Base-by-base conservation (phyloP, 441 rosid species). In the Heliophila coronopifolia region DNA sequence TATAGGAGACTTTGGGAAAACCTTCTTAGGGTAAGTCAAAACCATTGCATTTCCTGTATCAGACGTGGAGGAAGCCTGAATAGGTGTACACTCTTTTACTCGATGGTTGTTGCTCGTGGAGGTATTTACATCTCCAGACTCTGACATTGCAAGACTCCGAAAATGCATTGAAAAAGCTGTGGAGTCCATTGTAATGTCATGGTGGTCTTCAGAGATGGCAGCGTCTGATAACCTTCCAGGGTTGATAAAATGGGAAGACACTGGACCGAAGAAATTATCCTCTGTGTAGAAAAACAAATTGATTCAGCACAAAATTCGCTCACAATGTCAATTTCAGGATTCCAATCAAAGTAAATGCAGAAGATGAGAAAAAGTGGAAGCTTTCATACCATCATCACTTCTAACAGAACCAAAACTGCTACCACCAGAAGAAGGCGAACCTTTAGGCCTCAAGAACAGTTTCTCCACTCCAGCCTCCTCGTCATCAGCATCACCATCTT, bases 91-190 rank as follows among this genome's bases (percentile, higher is more conserved):
- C 17, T 80, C 95, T 54, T 74, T 84, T 19, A 63, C 71, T 4
- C 66, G 58, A 54, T 59, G 46, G 14, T 14, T 54, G 18, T 41
- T 50, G 35, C 63, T 66, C 0, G 67, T 45, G 0, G 92, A 78
- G 1, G 82, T 80, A 76, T 66, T 70, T 11, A 71, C 13, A 3
- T 73, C 97, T 55, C 80, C 94, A 12, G 79, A 65, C 35, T 80
- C 87, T 1, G 96, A 84, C 65, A 63, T 78, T 1, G 69, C 83
- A 59, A 93, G 86, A 70, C 97, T 86, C 13, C 73, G 83, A 48
- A 70, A 92, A 74, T 88, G 97, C 87, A 92, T 74, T 2, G 99
- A 92, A 65, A 92, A 92, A 14, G 83, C 81, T 0, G 95, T 86
- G 1, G 99, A 89, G 66, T 93, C 99, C 97, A 93, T 85, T 0